A percentile compares a stretch with the other conserved stretches of the same genome.
Conservation (phyloP, 495 filamentous ascomycete species). For the Lasiosphaeria hispida region DNA sequence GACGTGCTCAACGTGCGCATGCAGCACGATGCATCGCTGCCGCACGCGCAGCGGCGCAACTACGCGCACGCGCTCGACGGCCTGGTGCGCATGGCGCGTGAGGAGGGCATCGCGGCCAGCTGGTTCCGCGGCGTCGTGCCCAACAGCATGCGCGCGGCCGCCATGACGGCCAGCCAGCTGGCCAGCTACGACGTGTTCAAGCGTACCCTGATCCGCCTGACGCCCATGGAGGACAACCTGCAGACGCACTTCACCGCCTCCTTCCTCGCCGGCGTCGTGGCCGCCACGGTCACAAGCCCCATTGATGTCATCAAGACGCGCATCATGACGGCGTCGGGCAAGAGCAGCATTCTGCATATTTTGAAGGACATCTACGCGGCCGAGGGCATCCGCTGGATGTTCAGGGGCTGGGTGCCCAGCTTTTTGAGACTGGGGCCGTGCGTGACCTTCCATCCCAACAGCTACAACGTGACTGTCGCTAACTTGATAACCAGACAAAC, state of each 20-base stretch:
- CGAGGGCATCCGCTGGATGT: slow-evolving; percentile 88
- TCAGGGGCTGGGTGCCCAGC: slow-evolving; percentile 95
- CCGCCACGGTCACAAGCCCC: slow-evolving; percentile 91
- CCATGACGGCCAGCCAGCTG: slow-evolving; percentile 92
- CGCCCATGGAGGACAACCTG: slow-evolving; percentile 71
- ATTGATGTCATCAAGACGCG: slow-evolving; percentile 98
- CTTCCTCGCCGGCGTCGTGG: slow-evolving; percentile 85
- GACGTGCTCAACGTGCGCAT: slow-evolving; percentile 98
- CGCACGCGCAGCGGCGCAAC: slow-evolving; percentile 69
- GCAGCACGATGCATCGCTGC: slow-evolving; percentile 90
- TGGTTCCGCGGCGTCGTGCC: slow-evolving; percentile 90
- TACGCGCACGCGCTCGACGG: slow-evolving; percentile 90
- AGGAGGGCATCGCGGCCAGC: slow-evolving; percentile 63
- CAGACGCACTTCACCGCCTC: slow-evolving; percentile 84
- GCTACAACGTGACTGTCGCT: slow-evolving; percentile 8
- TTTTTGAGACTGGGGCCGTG: slow-evolving; percentile 82
- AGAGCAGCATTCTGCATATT: slow-evolving; percentile 56
- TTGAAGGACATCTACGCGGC: slow-evolving; percentile 67
- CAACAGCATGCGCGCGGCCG: slow-evolving; percentile 81
- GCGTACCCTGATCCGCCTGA: slow-evolving; percentile 61
- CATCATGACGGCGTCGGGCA: slow-evolving; percentile 74
- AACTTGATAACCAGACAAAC: slow-evolving; percentile 60
- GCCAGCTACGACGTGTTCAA: slow-evolving; percentile 94
- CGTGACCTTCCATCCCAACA: slow-evolving; percentile 24
- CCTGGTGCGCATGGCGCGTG: slow-evolving; percentile 73